Percentiles rank a stretch among this genome's conserved stretches.
Conservation (phyloP, 306 rosid species). For the Phaseolus lunatus region DNA sequence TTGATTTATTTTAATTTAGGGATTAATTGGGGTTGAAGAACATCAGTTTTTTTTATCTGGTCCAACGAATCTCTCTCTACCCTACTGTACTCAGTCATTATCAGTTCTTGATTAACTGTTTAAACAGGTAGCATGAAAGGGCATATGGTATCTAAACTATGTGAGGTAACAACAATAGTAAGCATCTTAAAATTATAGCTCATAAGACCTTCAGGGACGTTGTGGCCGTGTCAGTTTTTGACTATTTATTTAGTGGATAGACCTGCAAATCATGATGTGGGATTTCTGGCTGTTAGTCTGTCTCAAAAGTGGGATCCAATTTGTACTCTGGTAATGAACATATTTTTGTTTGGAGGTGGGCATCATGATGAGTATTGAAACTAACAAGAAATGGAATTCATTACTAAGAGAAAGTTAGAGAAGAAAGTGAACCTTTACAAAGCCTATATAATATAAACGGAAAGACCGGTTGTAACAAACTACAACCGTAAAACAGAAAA, state of each 20-base stretch:
- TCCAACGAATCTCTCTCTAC: constrained; percentile 15
- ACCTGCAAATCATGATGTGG: constrained; percentile 18
- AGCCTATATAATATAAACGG: too few relatives aligned
- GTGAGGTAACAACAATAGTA: not conserved
- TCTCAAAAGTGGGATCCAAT: constrained; percentile 10
- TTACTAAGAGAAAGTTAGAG: too few relatives aligned
- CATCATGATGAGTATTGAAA: not conserved
- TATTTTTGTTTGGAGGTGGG: constrained; percentile 32
- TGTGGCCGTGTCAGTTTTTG: not conserved
- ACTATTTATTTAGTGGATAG: constrained; percentile 11
- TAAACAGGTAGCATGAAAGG: constrained; percentile 20
- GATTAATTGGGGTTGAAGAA: constrained; percentile 14
- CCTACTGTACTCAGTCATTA: constrained; percentile 7
- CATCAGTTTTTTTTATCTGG: constrained; percentile 1
- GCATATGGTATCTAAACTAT: constrained; percentile 14
- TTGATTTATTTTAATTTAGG: constrained; percentile 16
- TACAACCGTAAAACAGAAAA: too few relatives aligned
- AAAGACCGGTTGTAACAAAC: too few relatives aligned
- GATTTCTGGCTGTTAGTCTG: constrained; percentile 16
- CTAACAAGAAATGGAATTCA: too few relatives aligned
- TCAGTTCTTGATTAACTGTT: not conserved
- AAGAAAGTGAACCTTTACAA: too few relatives aligned
- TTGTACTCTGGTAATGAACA: not conserved
- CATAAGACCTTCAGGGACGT: not conserved
- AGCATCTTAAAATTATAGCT: constrained; percentile 3